Percentiles rank a stretch among this genome's conserved stretches.
phyloP scores from a whole-genome alignment of 1,284 basidiomycete genomes.

The Earliella scabrosa region DNA sequence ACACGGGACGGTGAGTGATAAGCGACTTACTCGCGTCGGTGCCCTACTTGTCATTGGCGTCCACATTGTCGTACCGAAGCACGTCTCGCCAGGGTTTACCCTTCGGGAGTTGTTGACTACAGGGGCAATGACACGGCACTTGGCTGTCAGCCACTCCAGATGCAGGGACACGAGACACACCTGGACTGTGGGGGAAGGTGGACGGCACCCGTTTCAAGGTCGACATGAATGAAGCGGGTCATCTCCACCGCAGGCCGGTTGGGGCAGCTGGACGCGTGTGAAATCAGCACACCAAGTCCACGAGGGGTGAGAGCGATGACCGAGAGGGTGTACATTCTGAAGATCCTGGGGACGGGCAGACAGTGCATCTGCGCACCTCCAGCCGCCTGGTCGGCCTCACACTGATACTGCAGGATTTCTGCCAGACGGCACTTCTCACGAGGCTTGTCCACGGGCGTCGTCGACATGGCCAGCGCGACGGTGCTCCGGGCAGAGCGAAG shows the following conservation, averaged over 20 bases:
- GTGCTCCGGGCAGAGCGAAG: neutral
- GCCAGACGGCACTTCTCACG: conserved; percentile 56
- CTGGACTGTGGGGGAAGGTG: conserved; percentile 51
- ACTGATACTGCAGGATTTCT: conserved; percentile 75
- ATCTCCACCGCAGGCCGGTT: conserved; percentile 70
- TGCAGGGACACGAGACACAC: no score
- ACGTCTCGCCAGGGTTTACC: conserved; percentile 60
- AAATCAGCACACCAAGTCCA: conserved; percentile 9
- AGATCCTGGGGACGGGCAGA: conserved; percentile 72
- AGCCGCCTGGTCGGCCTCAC: conserved; percentile 44
- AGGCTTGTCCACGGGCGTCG: neutral
- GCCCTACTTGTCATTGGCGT: neutral
- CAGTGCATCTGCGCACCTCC: conserved; percentile 52
- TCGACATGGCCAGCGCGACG: no score
- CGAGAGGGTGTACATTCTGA: conserved; percentile 61
- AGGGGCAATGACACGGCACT: no score
- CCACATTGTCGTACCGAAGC: conserved; percentile 27
- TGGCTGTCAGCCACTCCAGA: no score
- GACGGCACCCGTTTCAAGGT: conserved; percentile 66
- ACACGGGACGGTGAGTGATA: neutral
- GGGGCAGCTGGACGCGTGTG: conserved; percentile 55
- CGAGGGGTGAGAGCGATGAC: neutral
- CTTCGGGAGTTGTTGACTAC: conserved; percentile 46
- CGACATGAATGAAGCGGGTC: conserved; percentile 60
- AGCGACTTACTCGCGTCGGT: neutral